Evolutionary conservation across 345 rosid genomes (phyloP).

Genomic region (Moricandia arvensis): DNA sequence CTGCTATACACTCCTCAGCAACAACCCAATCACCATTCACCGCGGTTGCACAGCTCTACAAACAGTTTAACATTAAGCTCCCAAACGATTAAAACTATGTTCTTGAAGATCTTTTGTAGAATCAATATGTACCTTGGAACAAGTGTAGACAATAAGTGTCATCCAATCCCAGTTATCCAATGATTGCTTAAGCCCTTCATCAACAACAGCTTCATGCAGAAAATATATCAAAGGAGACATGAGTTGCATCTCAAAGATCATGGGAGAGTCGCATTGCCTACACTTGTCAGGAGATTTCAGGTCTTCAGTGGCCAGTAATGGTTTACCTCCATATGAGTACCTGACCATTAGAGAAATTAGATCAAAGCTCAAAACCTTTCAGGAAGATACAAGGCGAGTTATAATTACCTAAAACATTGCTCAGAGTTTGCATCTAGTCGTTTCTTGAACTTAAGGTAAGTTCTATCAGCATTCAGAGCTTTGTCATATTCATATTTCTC

Average conservation of each 20-base stretch:
- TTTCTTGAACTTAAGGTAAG: constrained; percentile 89
- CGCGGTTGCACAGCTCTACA: constrained; percentile 58
- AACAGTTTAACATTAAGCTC: constrained; percentile 20
- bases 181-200: constrained; percentile 42
- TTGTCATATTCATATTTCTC: constrained; percentile 81
- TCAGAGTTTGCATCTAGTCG: constrained; percentile 72
- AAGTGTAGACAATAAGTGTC: constrained; percentile 72
- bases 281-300: constrained; percentile 52
- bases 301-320: constrained; percentile 56
- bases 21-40: constrained; percentile 49
- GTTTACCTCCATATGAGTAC: constrained; percentile 70
- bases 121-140: constrained; percentile 52
- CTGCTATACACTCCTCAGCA: constrained; percentile 54
- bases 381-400: neutral
- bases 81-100: neutral
- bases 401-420: constrained; percentile 82
- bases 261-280: constrained; percentile 52
- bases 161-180: constrained; percentile 88
- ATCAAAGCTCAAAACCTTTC: too few relatives aligned
- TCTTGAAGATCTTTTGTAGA: neutral
- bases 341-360: constrained; percentile 37
- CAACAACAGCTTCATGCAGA: constrained; percentile 44
- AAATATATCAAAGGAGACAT: constrained; percentile 71
- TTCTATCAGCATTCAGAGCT: constrained; percentile 79
- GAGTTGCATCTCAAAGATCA: constrained; percentile 86